These are phyloP conservation scores for Venturia pyrina DNA, from an alignment of 2,329 filamentous ascomycete genomes.

Conservation along the genomic window DNA sequence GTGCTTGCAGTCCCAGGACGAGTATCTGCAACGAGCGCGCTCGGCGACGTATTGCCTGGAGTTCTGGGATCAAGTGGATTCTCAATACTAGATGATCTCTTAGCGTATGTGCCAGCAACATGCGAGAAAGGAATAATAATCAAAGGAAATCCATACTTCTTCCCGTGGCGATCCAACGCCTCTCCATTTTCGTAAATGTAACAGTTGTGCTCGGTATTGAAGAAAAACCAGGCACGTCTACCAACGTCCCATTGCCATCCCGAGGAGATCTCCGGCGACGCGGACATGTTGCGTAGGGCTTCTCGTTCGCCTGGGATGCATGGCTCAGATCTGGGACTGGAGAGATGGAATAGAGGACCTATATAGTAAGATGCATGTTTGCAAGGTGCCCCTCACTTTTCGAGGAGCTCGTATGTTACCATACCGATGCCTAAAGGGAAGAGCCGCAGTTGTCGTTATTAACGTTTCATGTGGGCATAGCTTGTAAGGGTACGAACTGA, in stretches of 20 bases:
- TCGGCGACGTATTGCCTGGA: not conserved
- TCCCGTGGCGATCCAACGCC: not conserved
- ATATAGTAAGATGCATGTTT: not conserved
- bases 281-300: not conserved
- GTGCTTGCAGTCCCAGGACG: not conserved
- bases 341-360: not conserved
- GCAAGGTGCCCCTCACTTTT: not conserved
- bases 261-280: not conserved
- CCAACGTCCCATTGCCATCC: not conserved
- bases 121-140: no score
- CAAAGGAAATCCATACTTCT: not conserved
- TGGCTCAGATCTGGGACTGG: no score
- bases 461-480: no score
- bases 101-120: not conserved
- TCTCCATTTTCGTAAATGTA: conserved; percentile 5
- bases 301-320: not conserved
- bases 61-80: not conserved
- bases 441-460: no score
- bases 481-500: no score
- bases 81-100: not conserved
- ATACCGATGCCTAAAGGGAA: not conserved
- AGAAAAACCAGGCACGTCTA: not conserved
- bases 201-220: not conserved
- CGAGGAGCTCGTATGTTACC: not conserved
- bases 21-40: not conserved